These are phyloP conservation scores for Nicotiana otophora DNA, from an alignment of 257 asterid genomes.

Conservation along the genomic window DNA sequence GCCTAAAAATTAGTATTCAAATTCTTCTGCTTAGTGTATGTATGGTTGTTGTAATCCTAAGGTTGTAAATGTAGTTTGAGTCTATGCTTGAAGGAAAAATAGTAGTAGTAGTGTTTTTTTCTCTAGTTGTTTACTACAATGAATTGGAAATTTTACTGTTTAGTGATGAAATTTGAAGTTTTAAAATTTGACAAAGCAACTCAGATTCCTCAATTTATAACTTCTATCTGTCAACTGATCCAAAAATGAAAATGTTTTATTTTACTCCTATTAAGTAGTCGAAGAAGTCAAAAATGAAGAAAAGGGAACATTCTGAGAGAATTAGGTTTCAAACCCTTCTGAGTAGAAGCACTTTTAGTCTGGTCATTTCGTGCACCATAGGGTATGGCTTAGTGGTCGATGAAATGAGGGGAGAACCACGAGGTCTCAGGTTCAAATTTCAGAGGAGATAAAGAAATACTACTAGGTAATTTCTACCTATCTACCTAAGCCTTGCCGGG, in stretches of 20 bases:
- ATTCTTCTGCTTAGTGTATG: no score
- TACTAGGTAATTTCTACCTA: neutral
- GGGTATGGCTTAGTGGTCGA: neutral
- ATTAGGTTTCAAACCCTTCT: neutral
- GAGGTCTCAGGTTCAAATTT: neutral
- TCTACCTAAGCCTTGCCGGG: neutral
- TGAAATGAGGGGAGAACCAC: neutral
- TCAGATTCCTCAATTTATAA: no score
- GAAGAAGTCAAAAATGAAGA: neutral
- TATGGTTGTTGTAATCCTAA: no score
- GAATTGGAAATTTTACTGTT: no score
- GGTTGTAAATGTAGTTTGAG: no score
- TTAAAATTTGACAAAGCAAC: no score
- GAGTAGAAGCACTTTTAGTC: neutral
- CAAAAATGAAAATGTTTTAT: neutral
- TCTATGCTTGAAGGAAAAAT: no score
- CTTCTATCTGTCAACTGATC: neutral
- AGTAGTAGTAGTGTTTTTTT: no score
- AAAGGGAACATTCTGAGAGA: neutral
- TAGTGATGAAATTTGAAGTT: neutral
- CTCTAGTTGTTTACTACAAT: no score
- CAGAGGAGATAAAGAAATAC: neutral
- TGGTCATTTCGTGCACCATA: neutral
- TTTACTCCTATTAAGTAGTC: neutral
- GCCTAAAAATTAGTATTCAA: no score